Base-by-base conservation (phyloP, 1,284 basidiomycete genomes). In the Abortiporus biennis region DNA sequence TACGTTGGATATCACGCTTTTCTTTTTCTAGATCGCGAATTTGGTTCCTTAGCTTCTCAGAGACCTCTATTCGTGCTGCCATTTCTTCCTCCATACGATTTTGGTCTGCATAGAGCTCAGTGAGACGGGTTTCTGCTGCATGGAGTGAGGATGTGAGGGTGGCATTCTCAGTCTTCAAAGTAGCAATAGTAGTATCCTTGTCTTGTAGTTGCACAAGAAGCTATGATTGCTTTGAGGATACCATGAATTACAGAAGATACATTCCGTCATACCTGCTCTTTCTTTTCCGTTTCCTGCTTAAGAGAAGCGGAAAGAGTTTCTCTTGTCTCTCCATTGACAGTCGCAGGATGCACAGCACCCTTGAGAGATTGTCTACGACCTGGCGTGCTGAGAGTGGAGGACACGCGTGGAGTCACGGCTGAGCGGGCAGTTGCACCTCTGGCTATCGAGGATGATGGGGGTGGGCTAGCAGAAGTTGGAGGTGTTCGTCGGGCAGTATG, bases 11-110 rank as follows among this genome's bases (percentile, higher is more conserved):
- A 50, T 90, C 86, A 46, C 86, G 68, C 58, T 84, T 88, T 62
- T 90, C 86, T 61, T 78, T 86, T 66, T 90, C 86, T 16, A 89
- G 62, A 49, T 90, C 87, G 49, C 83, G 82, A 33, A 87, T 73
- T 62, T 90, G 87, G 24, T 70, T 62, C 46, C 86, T 69, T 36
- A 90, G 68, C 58, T 88, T 89, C 50, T 90, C 86, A 25, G 76
- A 66, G 31, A 90, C 76, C 52, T 90, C 86, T 48, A 87, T 80
- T 40, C 85, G 79, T 29, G 85, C 77, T 25, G 78, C 76, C 59
- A 88, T 67, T 51, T 90, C 86, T 48, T 78, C 71, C 59, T 90
- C 86, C 63, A 78, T 79, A 47, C 86, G 76, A 46, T 72, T 70
- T 59, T 90, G 87, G 52, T 90, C 87, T 12, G 80, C 68, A 56